A percentile compares a stretch with the other conserved stretches of the same genome.
Evolutionary conservation across 2,329 filamentous ascomycete species (phyloP).

Genomic region (Tolypocladium ophioglossoides): DNA sequence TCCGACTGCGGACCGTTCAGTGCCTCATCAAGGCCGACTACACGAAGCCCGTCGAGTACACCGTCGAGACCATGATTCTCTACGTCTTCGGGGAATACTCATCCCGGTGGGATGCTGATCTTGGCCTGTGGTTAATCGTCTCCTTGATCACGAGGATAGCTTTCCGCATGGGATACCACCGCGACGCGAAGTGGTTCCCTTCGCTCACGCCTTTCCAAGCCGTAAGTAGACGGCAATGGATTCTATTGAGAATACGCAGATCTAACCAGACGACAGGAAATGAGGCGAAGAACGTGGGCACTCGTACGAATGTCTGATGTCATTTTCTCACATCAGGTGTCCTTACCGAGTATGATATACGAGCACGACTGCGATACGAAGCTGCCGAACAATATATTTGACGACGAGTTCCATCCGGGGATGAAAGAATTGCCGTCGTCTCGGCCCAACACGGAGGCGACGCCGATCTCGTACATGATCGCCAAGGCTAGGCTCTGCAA

Average conservation of each 20-base stretch:
- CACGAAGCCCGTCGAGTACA: constrained; percentile 62
- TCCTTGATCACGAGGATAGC: constrained; percentile 46
- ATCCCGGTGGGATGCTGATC: constrained; percentile 61
- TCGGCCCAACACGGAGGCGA: constrained; percentile 58
- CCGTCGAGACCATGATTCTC: constrained; percentile 67
- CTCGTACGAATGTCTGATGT: constrained; percentile 64
- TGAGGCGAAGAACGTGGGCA: constrained; percentile 58
- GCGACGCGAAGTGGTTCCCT: constrained; percentile 65
- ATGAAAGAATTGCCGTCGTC: constrained; percentile 58
- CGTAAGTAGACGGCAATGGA: constrained; percentile 26
- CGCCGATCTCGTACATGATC: constrained; percentile 71
- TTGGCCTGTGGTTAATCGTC: constrained; percentile 51
- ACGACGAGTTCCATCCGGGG: constrained; percentile 65
- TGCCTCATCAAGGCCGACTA: constrained; percentile 69
- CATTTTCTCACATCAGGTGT: constrained; percentile 66
- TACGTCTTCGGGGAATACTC: constrained; percentile 70
- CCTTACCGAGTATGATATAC: constrained; percentile 59
- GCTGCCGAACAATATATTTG: constrained; percentile 67
- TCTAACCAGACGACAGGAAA: constrained; percentile 42
- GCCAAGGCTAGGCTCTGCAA: constrained; percentile 57
- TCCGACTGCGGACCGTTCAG: constrained; percentile 64
- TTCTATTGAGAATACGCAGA: neutral
- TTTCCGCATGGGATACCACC: constrained; percentile 66
- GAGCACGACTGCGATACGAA: constrained; percentile 66
- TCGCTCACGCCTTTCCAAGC: constrained; percentile 63